Evolutionary conservation across 1,139 yeast genomes (phyloP).

Genomic region (Suhomyces kunorum): DNA sequence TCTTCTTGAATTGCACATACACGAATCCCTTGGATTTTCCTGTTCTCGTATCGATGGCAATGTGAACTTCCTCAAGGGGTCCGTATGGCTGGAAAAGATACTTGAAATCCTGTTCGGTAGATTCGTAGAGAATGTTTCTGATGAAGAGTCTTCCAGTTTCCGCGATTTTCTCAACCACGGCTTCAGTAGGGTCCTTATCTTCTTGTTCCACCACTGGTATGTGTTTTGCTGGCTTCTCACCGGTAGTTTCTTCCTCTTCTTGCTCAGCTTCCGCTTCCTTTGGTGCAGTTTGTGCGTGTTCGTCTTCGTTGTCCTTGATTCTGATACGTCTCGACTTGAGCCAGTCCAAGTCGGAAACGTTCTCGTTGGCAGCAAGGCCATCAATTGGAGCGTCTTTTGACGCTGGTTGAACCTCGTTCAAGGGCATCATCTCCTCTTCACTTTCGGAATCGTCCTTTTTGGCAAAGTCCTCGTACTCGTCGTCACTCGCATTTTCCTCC

Average conservation of each 20-base stretch:
- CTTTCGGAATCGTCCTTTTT: constrained; percentile 25
- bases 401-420: constrained; percentile 17
- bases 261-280: constrained; percentile 19
- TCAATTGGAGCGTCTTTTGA: constrained; percentile 20
- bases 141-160: constrained; percentile 83
- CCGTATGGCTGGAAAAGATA: constrained; percentile 61
- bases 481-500: constrained; percentile 59
- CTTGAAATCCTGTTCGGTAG: constrained; percentile 77
- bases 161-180: constrained; percentile 46
- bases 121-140: constrained; percentile 79
- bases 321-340: constrained; percentile 73
- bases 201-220: constrained; percentile 1
- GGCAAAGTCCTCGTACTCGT: constrained; percentile 62
- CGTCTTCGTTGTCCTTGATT: constrained; percentile 44
- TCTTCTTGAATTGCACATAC: constrained; percentile 67
- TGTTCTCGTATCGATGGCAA: constrained; percentile 87
- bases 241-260: constrained; percentile 6
- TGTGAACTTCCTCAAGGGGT: constrained; percentile 73
- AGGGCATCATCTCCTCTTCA: constrained; percentile 22
- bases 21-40: constrained; percentile 94
- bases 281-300: constrained; percentile 1
- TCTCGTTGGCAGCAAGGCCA: constrained; percentile 49
- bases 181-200: constrained; percentile 13
- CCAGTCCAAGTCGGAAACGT: constrained; percentile 86
- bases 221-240: constrained; percentile 13